Percentiles rank a stretch among this genome's conserved stretches.
These are phyloP conservation scores for Nicotiana sylvestris DNA, from an alignment of 257 asterid genomes.

Conservation along the genomic window DNA sequence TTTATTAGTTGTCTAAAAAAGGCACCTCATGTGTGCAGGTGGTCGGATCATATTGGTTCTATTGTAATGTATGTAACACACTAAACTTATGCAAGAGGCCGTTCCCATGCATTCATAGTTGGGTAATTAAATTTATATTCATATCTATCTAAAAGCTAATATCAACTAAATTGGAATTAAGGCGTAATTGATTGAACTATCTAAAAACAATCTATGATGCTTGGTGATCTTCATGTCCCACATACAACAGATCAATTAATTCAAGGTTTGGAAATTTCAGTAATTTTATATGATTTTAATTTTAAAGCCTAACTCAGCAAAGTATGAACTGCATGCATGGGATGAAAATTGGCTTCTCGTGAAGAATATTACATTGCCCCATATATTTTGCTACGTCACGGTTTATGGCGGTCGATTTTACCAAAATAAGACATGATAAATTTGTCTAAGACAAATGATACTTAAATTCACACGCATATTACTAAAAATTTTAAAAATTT, in stretches of 20 bases:
- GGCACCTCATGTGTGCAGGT: neutral
- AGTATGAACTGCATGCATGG: neutral
- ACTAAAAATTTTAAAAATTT: no score
- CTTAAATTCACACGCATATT: neutral
- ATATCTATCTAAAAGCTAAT: neutral
- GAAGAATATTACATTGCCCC: neutral
- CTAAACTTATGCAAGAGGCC: neutral
- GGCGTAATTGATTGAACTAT: neutral
- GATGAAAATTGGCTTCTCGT: neutral
- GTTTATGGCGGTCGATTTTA: neutral
- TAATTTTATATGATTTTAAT: neutral
- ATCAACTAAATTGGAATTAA: neutral
- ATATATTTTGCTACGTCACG: neutral
- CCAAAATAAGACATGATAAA: neutral
- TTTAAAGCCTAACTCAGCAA: neutral
- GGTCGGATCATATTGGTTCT: neutral
- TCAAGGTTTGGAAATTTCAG: neutral
- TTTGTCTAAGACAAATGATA: neutral
- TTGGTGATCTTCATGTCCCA: neutral
- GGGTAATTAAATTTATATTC: neutral
- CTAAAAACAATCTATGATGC: neutral
- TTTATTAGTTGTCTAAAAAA: neutral
- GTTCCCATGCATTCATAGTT: neutral
- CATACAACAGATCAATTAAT: neutral
- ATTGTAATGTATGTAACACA: neutral